A percentile compares a stretch with the other conserved stretches of the same genome.
These are phyloP conservation scores for Neofusicoccum sp. DNA, from an alignment of 2,329 filamentous ascomycete species.

Conservation along the genomic window DNA sequence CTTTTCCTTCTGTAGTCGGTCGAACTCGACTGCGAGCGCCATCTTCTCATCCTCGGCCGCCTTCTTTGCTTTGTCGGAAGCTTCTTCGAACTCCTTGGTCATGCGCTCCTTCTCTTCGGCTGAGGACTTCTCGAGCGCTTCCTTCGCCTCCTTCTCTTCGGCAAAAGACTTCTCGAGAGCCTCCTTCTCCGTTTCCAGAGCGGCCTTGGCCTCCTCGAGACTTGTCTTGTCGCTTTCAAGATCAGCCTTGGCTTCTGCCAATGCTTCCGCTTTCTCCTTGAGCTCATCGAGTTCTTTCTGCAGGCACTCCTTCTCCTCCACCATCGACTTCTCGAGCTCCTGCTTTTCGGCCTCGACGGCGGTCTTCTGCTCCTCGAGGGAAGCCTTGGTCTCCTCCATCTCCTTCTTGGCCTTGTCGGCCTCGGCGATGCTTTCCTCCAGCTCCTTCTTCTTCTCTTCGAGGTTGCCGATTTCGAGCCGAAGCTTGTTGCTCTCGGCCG, in stretches of 20 bases:
- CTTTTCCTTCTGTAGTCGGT: slow-evolving; percentile 32
- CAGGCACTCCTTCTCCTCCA: slow-evolving; percentile 36
- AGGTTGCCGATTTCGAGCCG: slow-evolving; percentile 54
- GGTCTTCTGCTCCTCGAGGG: slow-evolving; percentile 36
- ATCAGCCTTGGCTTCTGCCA: slow-evolving; percentile 49
- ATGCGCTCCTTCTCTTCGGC: slow-evolving; percentile 38
- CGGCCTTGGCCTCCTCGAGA: slow-evolving; percentile 33
- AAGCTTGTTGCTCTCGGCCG: slow-evolving; percentile 53
- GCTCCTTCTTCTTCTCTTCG: slow-evolving; percentile 56
- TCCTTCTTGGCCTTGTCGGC: slow-evolving; percentile 48
- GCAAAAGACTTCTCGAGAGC: slow-evolving; percentile 42
- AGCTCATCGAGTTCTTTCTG: slow-evolving; percentile 46
- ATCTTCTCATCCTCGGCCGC: slow-evolving; percentile 43
- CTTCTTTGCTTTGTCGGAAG: slow-evolving; percentile 39
- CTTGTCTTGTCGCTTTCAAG: slow-evolving; percentile 48
- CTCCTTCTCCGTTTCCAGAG: slow-evolving; percentile 36
- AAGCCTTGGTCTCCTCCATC: slow-evolving; percentile 34
- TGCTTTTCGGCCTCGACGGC: slow-evolving; percentile 48
- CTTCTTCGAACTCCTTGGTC: slow-evolving; percentile 46
- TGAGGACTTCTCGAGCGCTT: slow-evolving; percentile 47
- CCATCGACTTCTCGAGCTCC: slow-evolving; percentile 46
- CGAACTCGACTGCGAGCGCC: slow-evolving; percentile 42
- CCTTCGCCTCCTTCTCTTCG: slow-evolving; percentile 40
- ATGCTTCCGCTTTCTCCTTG: slow-evolving; percentile 45
- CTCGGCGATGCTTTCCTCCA: slow-evolving; percentile 50